Evolutionary conservation across 495 filamentous ascomycete genomes (phyloP).

Genomic region (Aspergillus taichungensis): DNA sequence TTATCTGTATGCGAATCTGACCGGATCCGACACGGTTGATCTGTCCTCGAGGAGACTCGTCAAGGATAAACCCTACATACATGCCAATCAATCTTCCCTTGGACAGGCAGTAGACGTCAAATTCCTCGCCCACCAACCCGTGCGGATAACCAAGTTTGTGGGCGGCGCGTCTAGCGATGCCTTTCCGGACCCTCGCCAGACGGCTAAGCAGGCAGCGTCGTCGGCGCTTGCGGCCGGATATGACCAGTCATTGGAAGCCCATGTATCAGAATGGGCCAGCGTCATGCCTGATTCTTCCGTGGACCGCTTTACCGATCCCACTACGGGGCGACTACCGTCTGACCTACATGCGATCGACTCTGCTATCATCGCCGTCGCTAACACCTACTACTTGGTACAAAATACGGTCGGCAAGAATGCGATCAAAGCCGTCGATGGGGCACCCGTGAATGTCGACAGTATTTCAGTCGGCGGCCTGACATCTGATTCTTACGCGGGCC

Average conservation of each 20-base stretch:
- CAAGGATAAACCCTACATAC: constrained; percentile 37
- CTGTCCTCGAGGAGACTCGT: constrained; percentile 35
- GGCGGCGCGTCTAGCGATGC: constrained; percentile 55
- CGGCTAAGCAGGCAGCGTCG: constrained; percentile 39
- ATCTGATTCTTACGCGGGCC: constrained; percentile 53
- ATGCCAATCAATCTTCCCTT: constrained; percentile 50
- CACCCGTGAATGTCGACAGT: constrained; percentile 46
- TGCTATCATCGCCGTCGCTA: constrained; percentile 57
- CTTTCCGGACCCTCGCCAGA: constrained; percentile 42
- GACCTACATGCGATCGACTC: constrained; percentile 50
- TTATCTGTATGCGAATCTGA: constrained; percentile 46
- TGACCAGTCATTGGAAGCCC: constrained; percentile 34
- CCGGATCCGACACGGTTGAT: constrained; percentile 38
- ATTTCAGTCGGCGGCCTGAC: constrained; percentile 54
- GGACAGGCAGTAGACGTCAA: constrained; percentile 45
- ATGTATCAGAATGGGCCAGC: constrained; percentile 46
- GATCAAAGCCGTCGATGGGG: constrained; percentile 23
- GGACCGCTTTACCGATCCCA: constrained; percentile 49
- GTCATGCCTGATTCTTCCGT: constrained; percentile 50
- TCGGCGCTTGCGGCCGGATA: constrained; percentile 39
- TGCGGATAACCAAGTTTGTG: constrained; percentile 50
- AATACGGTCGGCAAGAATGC: constrained; percentile 52
- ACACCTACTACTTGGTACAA: constrained; percentile 61
- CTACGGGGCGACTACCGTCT: constrained; percentile 49
- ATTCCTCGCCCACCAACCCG: constrained; percentile 39